Base-by-base conservation (phyloP, 805 yeast species). In the Candida nanaspora region DNA sequence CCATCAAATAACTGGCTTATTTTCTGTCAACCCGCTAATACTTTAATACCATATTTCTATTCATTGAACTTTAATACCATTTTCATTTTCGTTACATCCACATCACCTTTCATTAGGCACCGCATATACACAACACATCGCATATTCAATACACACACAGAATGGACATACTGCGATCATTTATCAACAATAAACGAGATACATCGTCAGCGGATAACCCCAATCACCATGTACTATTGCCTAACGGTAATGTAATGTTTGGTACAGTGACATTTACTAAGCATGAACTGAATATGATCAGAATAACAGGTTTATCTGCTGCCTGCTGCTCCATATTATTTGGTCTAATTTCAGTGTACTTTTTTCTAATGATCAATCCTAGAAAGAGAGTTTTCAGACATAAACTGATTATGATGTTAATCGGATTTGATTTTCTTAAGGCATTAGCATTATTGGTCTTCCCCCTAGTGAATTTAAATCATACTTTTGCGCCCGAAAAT, bases 361-460 rank as follows among this genome's bases (percentile, higher is more conserved):
- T 72, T 43, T 69, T 79, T 42, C 61, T 68, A 3, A 77, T 82
- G 41, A 80, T 82, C 26, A 88, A 82, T 55, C 83, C 80, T 2
- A 62, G 76, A 45, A 66, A 78, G 40, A 51, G 74, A 29, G 77
- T 78, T 20, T 84, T 84, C 61, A 68, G 88, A 37, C 91, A 83
- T 56, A 79, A 78, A 42, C 67, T 88, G 45, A 80, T 87, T 47
- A 63, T 78, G 35, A 75, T 82, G 40, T 64, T 88, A 40, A 66
- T 86, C n/a, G 59, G 73, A 14, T 86, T 77, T 56, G 96, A 88
- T 59, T 73, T 85, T 44, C 56, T 86, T 31, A 87, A 88, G 57
- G 88, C 89, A 0, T 49, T 80, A 11, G 67, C 82, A 27, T 69
- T 86, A 33, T 56, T 86, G 43, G 65, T 86, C 31, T 87, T 79